Evolutionary conservation across 495 filamentous ascomycete genomes (phyloP).

Genomic region (Tuber melanosporum): DNA sequence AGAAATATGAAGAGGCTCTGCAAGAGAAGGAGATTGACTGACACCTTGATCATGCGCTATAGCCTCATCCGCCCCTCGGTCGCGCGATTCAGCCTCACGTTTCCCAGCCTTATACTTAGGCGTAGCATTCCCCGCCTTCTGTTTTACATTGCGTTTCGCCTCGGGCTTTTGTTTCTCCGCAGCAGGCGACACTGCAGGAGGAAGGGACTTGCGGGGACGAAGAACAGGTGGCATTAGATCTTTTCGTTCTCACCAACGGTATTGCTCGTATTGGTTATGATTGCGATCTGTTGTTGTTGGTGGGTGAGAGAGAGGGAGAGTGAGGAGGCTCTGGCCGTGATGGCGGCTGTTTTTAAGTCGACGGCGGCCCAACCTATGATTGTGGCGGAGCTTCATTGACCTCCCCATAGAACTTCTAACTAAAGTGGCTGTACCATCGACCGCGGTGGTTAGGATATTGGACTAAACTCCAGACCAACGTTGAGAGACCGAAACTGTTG

Average conservation of each 20-base stretch:
- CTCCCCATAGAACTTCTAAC: neutral
- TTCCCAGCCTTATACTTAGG: neutral
- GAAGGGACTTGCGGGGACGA: neutral
- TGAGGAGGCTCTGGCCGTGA: neutral
- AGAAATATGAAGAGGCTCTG: neutral
- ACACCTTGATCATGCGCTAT: neutral
- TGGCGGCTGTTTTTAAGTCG: neutral
- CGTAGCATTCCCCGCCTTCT: neutral
- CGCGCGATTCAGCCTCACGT: neutral
- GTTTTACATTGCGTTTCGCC: neutral
- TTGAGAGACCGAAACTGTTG: neutral
- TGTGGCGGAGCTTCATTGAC: neutral
- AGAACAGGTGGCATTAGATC: neutral
- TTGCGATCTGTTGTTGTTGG: neutral
- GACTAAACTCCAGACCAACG: neutral
- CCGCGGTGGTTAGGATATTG: neutral
- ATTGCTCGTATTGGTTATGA: neutral
- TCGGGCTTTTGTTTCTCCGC: neutral
- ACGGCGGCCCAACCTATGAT: neutral
- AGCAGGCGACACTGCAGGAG: neutral
- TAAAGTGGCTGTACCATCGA: neutral
- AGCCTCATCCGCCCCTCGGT: neutral
- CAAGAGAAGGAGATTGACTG: neutral
- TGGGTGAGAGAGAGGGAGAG: neutral
- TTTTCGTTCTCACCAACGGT: neutral